Evolutionary conservation across 2,329 filamentous ascomycete species (phyloP).

Genomic region (Rhynchosporium agropyri): DNA sequence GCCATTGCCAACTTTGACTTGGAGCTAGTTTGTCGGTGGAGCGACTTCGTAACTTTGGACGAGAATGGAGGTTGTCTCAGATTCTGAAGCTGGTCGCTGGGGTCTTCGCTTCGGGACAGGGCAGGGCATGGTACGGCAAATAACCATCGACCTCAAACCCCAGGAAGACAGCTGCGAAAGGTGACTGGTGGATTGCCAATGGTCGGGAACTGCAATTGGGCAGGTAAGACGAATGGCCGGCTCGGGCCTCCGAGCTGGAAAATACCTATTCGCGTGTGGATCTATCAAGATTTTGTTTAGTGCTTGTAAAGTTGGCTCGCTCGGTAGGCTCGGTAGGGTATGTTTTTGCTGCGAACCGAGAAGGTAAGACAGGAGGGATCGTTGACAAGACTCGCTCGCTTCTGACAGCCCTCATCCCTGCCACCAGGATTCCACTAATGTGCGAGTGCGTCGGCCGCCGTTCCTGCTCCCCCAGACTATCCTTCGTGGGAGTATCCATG

Average conservation of each 20-base stretch:
- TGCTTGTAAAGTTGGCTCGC: background rate
- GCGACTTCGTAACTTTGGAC: slow-evolving; percentile 3
- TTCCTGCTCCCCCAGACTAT: slow-evolving; percentile 1
- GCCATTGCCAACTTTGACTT: background rate
- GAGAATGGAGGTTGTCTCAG: slow-evolving; percentile 9
- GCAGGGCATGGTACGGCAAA: too few species aligned
- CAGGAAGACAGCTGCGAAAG: slow-evolving; percentile 10
- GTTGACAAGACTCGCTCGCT: background rate
- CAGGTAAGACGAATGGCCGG: slow-evolving; percentile 1
- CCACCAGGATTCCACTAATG: slow-evolving; percentile 11
- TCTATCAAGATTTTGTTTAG: slow-evolving; percentile 4
- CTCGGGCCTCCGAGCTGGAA: slow-evolving; percentile 14
- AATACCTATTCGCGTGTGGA: background rate
- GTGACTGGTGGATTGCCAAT: background rate
- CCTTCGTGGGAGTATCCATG: background rate
- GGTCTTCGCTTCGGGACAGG: too few species aligned
- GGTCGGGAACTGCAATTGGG: slow-evolving; percentile 7
- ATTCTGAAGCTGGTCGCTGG: slow-evolving; percentile 2
- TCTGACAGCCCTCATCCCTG: slow-evolving; percentile 12
- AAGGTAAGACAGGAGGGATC: background rate
- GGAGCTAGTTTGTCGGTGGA: slow-evolving; percentile 15
- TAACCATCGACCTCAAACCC: background rate
- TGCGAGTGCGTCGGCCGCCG: slow-evolving; percentile 4
- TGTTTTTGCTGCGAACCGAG: background rate
- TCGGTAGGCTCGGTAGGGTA: background rate